Base-by-base conservation (phyloP, 2,329 filamentous ascomycete species). In the Whalleya microplaca region DNA sequence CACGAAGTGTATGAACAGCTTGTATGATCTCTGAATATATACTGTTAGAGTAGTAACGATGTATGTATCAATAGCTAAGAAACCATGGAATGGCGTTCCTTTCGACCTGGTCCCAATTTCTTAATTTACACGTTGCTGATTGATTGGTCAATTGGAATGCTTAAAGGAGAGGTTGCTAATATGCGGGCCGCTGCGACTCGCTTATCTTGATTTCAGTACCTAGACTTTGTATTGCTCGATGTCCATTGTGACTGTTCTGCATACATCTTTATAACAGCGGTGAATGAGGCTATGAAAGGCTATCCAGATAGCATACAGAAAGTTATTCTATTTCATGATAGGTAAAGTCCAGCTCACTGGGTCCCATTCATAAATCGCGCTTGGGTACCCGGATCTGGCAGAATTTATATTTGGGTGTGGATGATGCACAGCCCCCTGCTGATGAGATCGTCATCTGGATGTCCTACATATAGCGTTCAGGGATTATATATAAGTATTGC, bases 71-170 rank as follows among this genome's bases (percentile, higher is more conserved):
- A 27, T 27, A 27, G 9, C 23, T 27, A 9, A 9, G 23, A 27
- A 27, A 27, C 4, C 9, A 27, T 27, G 9, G 9, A 9, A 27
- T 27, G 23, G 23, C 23, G 9, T 27, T 27, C 4, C 4, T 27
- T 27, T 27, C 23, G 23, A 27, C 32, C 32, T 37, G 32, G 32
- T 37, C 41, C 51, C 32, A 27, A 27, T 27, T 41, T 55, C 27
- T 50, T 19, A 29, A 18, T 18, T 43, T 50, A 37, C 32, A 65
- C 64, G 64, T 66, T 66, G 55, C 47, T 18, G 32, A 60, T 64
- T 48, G 14, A 66, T 64, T 67, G 62, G 65, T 20, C 41, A 58
- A 60, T 58, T 58, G 51, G 20, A 32, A 44, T 32, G 2, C 21
- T 16, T 43, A 21, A 9, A 19, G 43, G 21, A 32, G n/a, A n/a